Conservation (phyloP, 768 basidiomycete genomes). For the Collybiopsis luxurians region DNA sequence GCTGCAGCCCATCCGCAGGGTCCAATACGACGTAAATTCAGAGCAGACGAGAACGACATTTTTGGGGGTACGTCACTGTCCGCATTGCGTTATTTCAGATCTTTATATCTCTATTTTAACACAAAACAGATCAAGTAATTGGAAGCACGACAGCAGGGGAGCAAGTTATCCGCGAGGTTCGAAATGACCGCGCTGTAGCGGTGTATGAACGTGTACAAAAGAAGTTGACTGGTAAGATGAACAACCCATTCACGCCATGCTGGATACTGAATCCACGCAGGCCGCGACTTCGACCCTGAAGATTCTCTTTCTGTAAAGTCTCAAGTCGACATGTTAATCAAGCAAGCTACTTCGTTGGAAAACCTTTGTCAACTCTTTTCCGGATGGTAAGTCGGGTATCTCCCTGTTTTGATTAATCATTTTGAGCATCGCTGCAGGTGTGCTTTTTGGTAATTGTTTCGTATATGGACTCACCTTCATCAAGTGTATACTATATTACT, state of each 20-base stretch:
- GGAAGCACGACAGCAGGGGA: constrained; percentile 40
- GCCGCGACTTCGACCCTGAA: constrained; percentile 91
- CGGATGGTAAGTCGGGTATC: constrained; percentile 63
- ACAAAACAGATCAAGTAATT: constrained; percentile 8
- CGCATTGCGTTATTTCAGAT: not conserved
- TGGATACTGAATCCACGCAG: constrained; percentile 33
- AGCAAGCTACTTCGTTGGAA: constrained; percentile 90
- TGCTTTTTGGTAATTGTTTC: constrained; percentile 63
- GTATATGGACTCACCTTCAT: constrained; percentile 5
- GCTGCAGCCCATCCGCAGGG: constrained; percentile 76
- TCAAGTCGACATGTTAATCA: constrained; percentile 92
- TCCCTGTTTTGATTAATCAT: not conserved
- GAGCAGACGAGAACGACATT: constrained; percentile 92
- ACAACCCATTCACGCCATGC: not conserved
- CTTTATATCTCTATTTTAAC: not conserved
- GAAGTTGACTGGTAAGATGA: constrained; percentile 79
- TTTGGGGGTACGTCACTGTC: constrained; percentile 64
- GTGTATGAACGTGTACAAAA: constrained; percentile 95
- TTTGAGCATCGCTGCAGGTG: constrained; percentile 38
- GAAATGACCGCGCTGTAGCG: constrained; percentile 85
- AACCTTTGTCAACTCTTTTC: constrained; percentile 97
- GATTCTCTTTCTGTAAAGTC: constrained; percentile 65
- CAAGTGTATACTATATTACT: constrained; percentile 12
- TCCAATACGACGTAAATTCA: constrained; percentile 68
- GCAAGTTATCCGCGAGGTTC: constrained; percentile 73